Conservation (phyloP, 805 yeast species). For the Pichia cabralensis region DNA sequence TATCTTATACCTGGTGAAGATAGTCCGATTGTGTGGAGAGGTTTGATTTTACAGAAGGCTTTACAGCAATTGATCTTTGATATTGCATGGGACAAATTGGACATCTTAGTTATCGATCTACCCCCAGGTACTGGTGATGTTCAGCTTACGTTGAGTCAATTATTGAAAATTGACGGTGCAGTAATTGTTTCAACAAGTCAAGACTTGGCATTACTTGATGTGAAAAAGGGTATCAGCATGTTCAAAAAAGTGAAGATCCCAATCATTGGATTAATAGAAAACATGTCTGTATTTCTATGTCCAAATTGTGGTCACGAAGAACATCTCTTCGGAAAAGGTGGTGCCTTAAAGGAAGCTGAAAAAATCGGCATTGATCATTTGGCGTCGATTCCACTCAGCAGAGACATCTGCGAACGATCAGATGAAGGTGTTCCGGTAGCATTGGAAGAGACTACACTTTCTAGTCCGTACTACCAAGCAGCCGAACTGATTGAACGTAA, state of each 20-base stretch:
- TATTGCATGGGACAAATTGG: conserved; percentile 63
- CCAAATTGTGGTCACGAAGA: conserved; percentile 67
- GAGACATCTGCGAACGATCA: conserved; percentile 46
- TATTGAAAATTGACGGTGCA: conserved; percentile 67
- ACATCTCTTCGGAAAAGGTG: conserved; percentile 65
- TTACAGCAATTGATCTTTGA: conserved; percentile 76
- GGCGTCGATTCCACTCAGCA: conserved; percentile 60
- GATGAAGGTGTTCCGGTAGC: conserved; percentile 62
- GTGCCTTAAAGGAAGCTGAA: conserved; percentile 41
- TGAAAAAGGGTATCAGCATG: conserved; percentile 71
- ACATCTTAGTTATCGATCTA: conserved; percentile 67
- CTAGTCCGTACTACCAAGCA: conserved; percentile 41
- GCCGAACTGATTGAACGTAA: too few species aligned
- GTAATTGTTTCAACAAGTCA: conserved; percentile 80
- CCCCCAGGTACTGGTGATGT: conserved; percentile 93
- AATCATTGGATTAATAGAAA: conserved; percentile 65
- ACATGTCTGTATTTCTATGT: conserved; percentile 71
- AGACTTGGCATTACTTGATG: conserved; percentile 74
- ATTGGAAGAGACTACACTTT: conserved; percentile 27
- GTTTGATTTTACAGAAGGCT: conserved; percentile 80
- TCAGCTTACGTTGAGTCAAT: conserved; percentile 75
- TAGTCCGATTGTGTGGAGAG: conserved; percentile 77
- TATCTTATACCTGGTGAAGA: conserved; percentile 56
- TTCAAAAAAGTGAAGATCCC: conserved; percentile 64
- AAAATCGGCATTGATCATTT: conserved; percentile 39